These are phyloP conservation scores for Mikania micrantha DNA, from an alignment of 129 eudicot species.

Conservation along the genomic window DNA sequence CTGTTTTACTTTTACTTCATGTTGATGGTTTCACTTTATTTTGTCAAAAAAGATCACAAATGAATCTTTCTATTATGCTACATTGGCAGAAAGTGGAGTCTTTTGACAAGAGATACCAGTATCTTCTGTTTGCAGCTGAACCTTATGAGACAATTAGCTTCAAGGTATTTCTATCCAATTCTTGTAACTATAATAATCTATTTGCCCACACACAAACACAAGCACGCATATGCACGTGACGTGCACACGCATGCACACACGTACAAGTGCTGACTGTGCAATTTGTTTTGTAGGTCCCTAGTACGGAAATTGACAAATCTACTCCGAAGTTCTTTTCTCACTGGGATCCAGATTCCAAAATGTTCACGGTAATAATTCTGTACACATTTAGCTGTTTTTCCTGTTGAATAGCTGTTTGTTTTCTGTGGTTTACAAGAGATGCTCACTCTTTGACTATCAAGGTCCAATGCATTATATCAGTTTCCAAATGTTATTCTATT, in stretches of 20 bases:
- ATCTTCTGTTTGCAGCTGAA: conserved; percentile 86
- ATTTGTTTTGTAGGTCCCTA: conserved; percentile 64
- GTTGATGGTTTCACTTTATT: background rate
- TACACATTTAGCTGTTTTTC: background rate
- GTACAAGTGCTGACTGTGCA: background rate
- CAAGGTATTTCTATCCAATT: conserved; percentile 41
- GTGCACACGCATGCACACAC: background rate
- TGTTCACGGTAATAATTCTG: conserved; percentile 66
- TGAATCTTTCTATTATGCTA: background rate
- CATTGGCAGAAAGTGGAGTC: conserved; percentile 67
- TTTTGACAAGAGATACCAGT: conserved; percentile 84
- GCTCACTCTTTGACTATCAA: background rate
- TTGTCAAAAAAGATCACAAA: background rate
- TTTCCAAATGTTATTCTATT: background rate
- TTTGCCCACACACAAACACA: background rate
- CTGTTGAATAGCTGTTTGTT: background rate
- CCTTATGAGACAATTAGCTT: conserved; percentile 86
- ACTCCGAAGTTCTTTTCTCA: conserved; percentile 96
- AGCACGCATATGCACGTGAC: background rate
- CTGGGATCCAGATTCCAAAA: conserved; percentile 98
- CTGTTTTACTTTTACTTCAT: background rate
- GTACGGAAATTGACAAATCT: conserved; percentile 94
- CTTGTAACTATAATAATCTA: background rate
- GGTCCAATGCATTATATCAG: background rate
- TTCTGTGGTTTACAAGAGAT: background rate